phyloP scores from a whole-genome alignment of 2,329 filamentous ascomycete genomes.

The Saccharata proteae region DNA sequence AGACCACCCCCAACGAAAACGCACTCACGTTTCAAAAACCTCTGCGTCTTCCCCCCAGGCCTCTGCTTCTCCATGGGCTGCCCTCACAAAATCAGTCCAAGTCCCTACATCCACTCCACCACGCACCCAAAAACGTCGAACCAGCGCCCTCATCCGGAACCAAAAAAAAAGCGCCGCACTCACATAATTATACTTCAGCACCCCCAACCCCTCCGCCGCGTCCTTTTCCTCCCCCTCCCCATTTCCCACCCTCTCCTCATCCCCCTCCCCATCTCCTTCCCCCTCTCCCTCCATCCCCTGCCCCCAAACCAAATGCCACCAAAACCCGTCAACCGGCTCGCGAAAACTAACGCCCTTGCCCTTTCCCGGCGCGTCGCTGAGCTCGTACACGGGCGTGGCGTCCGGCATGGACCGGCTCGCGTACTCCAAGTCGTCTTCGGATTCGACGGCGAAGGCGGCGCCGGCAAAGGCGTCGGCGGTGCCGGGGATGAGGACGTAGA shows the following conservation, averaged over 20 bases:
- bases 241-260: too few species aligned
- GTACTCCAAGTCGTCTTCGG: constrained; percentile 38
- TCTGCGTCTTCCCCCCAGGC: constrained; percentile 31
- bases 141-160: too few species aligned
- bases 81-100: too few species aligned
- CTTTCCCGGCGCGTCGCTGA: constrained; percentile 36
- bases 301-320: constrained; percentile 43
- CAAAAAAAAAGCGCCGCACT: too few species aligned
- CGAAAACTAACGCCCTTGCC: constrained; percentile 32
- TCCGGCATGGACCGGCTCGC: constrained; percentile 35
- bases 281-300: constrained; percentile 30
- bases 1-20: too few species aligned
- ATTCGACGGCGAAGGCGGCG: constrained; percentile 42
- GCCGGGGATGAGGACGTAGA: constrained; percentile 36
- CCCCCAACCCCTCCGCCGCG: too few species aligned
- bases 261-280: too few species aligned
- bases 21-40: too few species aligned
- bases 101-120: too few species aligned
- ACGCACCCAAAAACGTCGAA: neutral
- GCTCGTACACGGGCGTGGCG: constrained; percentile 35
- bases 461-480: constrained; percentile 39
- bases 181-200: too few species aligned
- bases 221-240: too few species aligned
- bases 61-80: constrained; percentile 35
- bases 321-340: constrained; percentile 34